phyloP scores from a whole-genome alignment of 1,284 basidiomycete genomes.

The Ceratorhiza oryzae-sativae region DNA sequence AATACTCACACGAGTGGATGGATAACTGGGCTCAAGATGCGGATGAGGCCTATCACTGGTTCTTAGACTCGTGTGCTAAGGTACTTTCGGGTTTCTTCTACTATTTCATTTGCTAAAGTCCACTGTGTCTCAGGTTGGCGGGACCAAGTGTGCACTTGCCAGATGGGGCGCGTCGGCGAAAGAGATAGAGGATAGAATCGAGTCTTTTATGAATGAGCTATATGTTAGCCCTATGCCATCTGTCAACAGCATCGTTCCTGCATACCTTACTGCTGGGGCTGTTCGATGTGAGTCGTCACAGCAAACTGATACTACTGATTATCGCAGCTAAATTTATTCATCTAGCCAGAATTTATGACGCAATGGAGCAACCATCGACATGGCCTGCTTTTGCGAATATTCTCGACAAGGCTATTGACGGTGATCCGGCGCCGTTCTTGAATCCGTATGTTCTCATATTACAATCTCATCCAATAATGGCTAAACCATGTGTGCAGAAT shows the following conservation, averaged over 20 bases:
- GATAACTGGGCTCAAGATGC: conserved; percentile 29
- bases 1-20: conserved; percentile 35
- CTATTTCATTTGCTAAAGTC: not conserved
- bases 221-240: conserved; percentile 27
- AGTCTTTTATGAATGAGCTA: conserved; percentile 49
- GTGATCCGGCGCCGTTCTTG: conserved; percentile 20
- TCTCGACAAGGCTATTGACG: conserved; percentile 9
- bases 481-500: not conserved
- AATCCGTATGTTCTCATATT: not conserved
- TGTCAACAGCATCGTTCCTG: conserved; percentile 45
- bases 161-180: conserved; percentile 32
- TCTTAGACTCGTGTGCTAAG: conserved; percentile 34
- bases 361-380: conserved; percentile 8
- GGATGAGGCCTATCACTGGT: conserved; percentile 34
- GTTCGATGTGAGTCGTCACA: conserved; percentile 14
- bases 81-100: not conserved
- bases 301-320: not conserved
- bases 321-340: not conserved
- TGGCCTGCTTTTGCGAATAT: conserved; percentile 6
- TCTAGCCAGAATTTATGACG: conserved; percentile 26
- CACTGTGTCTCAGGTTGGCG: conserved; percentile 1
- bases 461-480: not conserved
- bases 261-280: conserved; percentile 40
- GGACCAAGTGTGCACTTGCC: conserved; percentile 24
- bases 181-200: conserved; percentile 49